Base-by-base conservation (phyloP, 331 rosid species). In the Dryas integrifolia region DNA sequence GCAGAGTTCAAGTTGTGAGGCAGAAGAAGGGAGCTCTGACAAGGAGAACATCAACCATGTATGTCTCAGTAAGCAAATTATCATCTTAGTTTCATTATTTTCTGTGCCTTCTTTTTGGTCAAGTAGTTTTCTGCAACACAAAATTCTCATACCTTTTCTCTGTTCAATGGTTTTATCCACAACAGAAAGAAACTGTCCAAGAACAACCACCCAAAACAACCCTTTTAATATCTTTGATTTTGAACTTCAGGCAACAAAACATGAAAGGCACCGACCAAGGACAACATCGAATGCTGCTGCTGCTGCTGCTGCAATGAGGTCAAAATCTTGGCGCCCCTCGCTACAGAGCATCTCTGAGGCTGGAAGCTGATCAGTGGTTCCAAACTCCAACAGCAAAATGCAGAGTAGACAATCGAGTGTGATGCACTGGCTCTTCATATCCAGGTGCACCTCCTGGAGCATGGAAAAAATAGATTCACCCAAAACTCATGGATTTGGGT, bases 321-420 rank as follows among this genome's bases (percentile, higher is more conserved):
- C 92, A 16, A 95, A 91, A 80, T 82, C 92, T 0, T 95, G 99
- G 99, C 89, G 90, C 45, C 99, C 99, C 40, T 88, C 96, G 2
- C 82, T 95, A 38, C 96, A 95, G 80, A 92, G 99, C 89, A 95
- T 95, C 69, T 86, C 92, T 5, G 99, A 91, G 75, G 88, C 92
- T 5, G 58, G 58, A 4, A 87, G 82, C 80, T 89, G 86, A 80
- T 46, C 77, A 55, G 66, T 46, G 79, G 30, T 74, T 69, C 65
- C 3, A 14, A 3, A 11, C 59, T 21, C 58, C 18, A 26, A 9
- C 14, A n/a, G 73, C 40, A 15, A 49, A 79, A 76, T 49, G 84
- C 78, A 75, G 30, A 76, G 57, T 76, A 80, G 76, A 7, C 35
- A 48, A 15, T 49, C 53, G 44, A 73, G 44, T 77, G 64, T 58